Base-by-base conservation (phyloP, 1,284 basidiomycete species). In the Austroboletus rostrupii region DNA sequence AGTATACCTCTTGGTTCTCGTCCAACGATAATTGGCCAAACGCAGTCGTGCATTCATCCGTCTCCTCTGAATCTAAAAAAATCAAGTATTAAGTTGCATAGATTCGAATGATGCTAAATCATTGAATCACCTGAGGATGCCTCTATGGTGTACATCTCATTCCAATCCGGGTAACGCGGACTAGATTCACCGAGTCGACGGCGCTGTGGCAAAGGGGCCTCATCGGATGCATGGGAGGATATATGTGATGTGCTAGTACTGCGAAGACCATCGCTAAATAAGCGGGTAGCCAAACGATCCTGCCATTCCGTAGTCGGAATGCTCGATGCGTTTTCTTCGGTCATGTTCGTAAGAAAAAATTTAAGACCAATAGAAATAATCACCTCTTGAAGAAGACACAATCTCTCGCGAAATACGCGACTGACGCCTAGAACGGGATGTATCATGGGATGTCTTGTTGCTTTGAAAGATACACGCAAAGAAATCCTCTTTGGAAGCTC, bases 11-110 rank as follows among this genome's bases (percentile, higher is more conserved):
- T 60, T 80, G 78, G 61, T 90, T 83, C 62, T 92, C 90, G 56
- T 92, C 87, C 38, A 92, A 70, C 3, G 87, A 89, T n/a, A 93
- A 66, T 59, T 87, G 83, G 4, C 90, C 89, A 38, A 84, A 71
- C n/a, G 78, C 73, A 53, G 66, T 67, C 1, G 52, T 49, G 33
- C 53, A 60, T 19, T 57, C 68, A 38, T 67, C 66, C 6, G 53
- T 50, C 37, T 60, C 57, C 17, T 53, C 64, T 26, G 59, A 60
- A 42, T 58, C 60, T 61, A 47, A 42, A 48, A 48, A 14, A 48
- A 12, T 16, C 26, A 31, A 33, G 31, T 12, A 16, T 45, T 39
- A 45, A 41, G 42, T 48, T 43, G 49, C 45, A 40, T 53, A 16
- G 3, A 33, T 26, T 17, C 36, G 26, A 42, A 44, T 44, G 16